Base-by-base conservation (phyloP, 805 yeast genomes). In the Candida takata region DNA sequence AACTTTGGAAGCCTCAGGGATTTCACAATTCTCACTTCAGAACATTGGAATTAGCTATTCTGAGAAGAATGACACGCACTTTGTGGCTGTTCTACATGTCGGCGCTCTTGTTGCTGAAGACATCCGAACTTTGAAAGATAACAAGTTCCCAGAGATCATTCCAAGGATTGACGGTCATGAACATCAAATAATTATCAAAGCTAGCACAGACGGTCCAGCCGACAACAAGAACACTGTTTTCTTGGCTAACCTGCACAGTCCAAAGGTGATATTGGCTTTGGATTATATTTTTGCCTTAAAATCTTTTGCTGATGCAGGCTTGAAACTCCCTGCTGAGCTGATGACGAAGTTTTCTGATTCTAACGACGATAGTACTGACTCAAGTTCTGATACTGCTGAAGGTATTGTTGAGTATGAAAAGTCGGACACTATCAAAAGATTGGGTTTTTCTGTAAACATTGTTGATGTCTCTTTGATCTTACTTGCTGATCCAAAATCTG, bases 241-340 rank as follows among this genome's bases (percentile, higher is more conserved):
- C 3, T 69, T 78, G 50, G 52, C 82, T 5, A 75, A 86, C 0
- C 70, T 90, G 9, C 95, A 85, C 41, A 82, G 80, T 42, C 97
- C 97, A 0, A 74, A 72, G 38, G 70, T 82, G 9, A 77, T 92
- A 33, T 55, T 92, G 20, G 96, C 97, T 0, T 62, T 92, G 46
- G 97, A 88, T 52, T 88, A 85, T 56, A 51, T 90, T 24, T 74
- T 88, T 57, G 84, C 92, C 2, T 51, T 92, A 45, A 83, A 83
- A 34, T 41, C 53, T 0, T 88, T 80, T 53, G 55, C 65, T n/a
- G 78, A 72, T 37, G 64, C 63, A 29, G 84, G 77, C 0, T 44
- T 71, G 16, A 44, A 31, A 6, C 36, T 37, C 9, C 52, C 57
- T 3, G 18, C 38, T 3, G 44, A 39, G 7, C 30, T 35, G 6